Percentiles rank a stretch among this genome's conserved stretches.
phyloP scores from a whole-genome alignment of 2,329 filamentous ascomycete genomes.

The Botrytis cinerea region DNA sequence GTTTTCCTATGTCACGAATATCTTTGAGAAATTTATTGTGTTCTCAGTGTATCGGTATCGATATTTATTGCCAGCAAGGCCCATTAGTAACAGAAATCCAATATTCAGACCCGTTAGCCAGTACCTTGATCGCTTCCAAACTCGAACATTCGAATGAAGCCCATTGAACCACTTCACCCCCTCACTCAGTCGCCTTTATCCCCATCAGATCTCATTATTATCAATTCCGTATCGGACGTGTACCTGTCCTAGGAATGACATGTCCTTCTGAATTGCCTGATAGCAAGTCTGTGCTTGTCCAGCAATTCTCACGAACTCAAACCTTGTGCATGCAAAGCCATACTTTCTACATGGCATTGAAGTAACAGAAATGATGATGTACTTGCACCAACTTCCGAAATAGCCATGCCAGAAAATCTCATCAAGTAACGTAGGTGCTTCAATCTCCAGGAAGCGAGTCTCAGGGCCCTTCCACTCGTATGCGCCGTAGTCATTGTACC shows the following conservation, averaged over 20 bases:
- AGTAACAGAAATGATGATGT: neutral
- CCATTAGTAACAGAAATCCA: neutral
- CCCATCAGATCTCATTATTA: neutral
- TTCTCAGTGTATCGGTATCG: neutral
- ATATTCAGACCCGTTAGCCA: neutral
- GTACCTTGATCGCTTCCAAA: neutral
- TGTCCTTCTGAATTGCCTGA: constrained; percentile 12
- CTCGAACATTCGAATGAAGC: rapidly evolving
- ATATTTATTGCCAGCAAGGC: neutral
- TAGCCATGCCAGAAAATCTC: constrained; percentile 5
- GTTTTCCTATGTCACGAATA: neutral
- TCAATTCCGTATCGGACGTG: neutral
- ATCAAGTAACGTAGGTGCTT: neutral
- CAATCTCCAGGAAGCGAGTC: constrained; percentile 19
- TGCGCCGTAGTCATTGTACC: constrained; percentile 22
- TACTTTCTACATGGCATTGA: neutral
- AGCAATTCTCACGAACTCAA: neutral
- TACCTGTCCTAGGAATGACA: neutral
- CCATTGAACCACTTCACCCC: neutral
- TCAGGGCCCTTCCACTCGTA: constrained; percentile 13
- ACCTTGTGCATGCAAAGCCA: neutral
- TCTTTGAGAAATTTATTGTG: neutral
- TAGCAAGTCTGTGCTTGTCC: constrained; percentile 13
- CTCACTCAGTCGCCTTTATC: neutral
- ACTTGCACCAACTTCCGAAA: constrained; percentile 14